Conservation (phyloP, 208 protist species). For the Blastocrithidia nonstop region DNA sequence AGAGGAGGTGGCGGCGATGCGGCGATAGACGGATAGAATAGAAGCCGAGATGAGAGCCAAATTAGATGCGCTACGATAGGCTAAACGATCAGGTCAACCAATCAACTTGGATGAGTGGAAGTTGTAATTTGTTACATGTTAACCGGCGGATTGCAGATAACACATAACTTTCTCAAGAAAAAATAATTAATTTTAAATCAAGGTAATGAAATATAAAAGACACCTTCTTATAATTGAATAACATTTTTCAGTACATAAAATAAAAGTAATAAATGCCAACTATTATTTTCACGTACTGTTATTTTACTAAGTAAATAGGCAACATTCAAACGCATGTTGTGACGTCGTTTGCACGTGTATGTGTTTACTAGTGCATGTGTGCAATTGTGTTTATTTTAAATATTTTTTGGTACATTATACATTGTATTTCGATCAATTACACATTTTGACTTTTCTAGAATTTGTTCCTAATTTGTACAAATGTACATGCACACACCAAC, state of each 20-base stretch:
- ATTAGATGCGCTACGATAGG: conserved; percentile 65
- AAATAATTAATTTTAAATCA: conserved; percentile 1
- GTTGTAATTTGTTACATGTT: conserved; percentile 23
- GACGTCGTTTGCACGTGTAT: too few species aligned
- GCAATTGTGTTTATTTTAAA: background rate
- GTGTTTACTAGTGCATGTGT: background rate
- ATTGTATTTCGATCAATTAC: background rate
- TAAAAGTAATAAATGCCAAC: too few species aligned
- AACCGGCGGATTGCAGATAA: background rate
- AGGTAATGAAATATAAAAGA: too few species aligned
- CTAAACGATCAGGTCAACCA: conserved; percentile 48
- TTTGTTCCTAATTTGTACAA: too few species aligned
- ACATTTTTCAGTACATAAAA: too few species aligned
- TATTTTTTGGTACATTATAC: too few species aligned
- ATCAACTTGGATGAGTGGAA: conserved; percentile 80
- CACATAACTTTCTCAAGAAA: background rate
- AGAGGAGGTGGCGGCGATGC: conserved; percentile 62
- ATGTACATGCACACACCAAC: background rate
- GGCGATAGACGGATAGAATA: conserved; percentile 69
- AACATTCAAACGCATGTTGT: too few species aligned
- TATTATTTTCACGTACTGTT: too few species aligned
- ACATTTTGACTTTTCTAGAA: background rate
- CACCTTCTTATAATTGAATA: too few species aligned
- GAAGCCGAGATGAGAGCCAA: conserved; percentile 80
- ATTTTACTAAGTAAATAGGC: too few species aligned